Evolutionary conservation across 208 protist species (phyloP).

Genomic region (Cochliopodium minus): DNA sequence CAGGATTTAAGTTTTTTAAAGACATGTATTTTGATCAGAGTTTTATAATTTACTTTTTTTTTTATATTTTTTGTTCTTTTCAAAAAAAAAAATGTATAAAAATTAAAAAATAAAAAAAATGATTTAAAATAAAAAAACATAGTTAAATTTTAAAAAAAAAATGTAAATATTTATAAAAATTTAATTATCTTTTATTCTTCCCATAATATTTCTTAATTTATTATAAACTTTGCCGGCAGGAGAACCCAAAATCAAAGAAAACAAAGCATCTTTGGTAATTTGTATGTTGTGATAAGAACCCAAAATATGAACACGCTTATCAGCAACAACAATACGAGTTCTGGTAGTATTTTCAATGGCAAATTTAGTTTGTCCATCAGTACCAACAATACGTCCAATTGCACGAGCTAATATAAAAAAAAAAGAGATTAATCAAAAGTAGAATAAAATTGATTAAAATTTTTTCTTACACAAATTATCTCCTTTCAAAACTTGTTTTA

Average conservation of each 20-base stretch:
- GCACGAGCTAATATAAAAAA: too few relatives aligned
- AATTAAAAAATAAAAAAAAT: too few relatives aligned
- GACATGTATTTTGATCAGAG: too few relatives aligned
- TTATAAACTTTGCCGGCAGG: constrained; percentile 87
- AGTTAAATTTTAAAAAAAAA: too few relatives aligned
- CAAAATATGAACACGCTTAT: constrained; percentile 92
- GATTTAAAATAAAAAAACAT: too few relatives aligned
- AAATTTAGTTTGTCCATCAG: constrained; percentile 96
- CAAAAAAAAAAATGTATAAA: too few relatives aligned
- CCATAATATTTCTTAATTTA: constrained; percentile 74
- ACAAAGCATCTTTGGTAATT: constrained; percentile 84
- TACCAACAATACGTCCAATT: constrained; percentile 96
- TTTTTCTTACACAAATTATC: constrained; percentile 52
- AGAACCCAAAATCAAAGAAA: constrained; percentile 86
- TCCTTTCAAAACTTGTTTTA: constrained; percentile 61
- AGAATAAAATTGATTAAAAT: constrained; percentile 10
- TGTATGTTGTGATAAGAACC: constrained; percentile 92
- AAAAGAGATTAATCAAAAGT: too few relatives aligned
- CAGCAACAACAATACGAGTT: constrained; percentile 94
- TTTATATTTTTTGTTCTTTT: too few relatives aligned
- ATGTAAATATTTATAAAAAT: too few relatives aligned
- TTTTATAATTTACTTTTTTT: too few relatives aligned
- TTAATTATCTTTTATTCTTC: constrained; percentile 79
- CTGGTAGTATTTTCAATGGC: constrained; percentile 98
- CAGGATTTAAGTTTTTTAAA: too few relatives aligned